phyloP scores from a whole-genome alignment of 169 alveolate genomes.

The Amoebophrya sp. region DNA sequence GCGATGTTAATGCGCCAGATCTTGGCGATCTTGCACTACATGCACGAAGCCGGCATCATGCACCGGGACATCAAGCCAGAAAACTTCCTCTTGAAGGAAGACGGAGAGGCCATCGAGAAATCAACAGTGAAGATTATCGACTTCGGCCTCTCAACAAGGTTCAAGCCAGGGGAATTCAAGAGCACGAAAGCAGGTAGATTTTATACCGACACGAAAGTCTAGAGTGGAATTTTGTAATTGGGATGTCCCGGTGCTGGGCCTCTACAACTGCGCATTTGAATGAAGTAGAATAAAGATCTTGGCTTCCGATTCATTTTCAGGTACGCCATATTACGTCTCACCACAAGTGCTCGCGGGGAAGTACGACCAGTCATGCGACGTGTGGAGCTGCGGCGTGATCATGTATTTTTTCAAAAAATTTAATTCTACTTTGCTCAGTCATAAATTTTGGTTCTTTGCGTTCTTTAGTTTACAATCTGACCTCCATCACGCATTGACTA shows the following conservation, averaged over 20 bases:
- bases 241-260: too few species aligned
- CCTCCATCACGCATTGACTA: too few species aligned
- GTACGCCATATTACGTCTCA: constrained; percentile 50
- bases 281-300: too few species aligned
- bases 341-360: constrained; percentile 56
- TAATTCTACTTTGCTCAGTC: too few species aligned
- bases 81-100: constrained; percentile 37
- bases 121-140: constrained; percentile 58
- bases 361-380: constrained; percentile 64
- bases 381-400: constrained; percentile 47
- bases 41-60: constrained; percentile 37
- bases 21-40: constrained; percentile 38
- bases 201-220: too few species aligned
- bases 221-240: too few species aligned
- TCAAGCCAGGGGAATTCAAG: constrained; percentile 39
- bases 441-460: too few species aligned
- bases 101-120: constrained; percentile 3
- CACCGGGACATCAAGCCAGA: constrained; percentile 59
- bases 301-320: too few species aligned
- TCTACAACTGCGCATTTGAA: too few species aligned
- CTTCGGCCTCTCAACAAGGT: constrained; percentile 62
- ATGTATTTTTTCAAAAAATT: too few species aligned
- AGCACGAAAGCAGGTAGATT: constrained; percentile 66
- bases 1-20: constrained; percentile 50
- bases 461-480: too few species aligned